Conservation (phyloP, 805 yeast genomes). For the Candida oleophila region DNA sequence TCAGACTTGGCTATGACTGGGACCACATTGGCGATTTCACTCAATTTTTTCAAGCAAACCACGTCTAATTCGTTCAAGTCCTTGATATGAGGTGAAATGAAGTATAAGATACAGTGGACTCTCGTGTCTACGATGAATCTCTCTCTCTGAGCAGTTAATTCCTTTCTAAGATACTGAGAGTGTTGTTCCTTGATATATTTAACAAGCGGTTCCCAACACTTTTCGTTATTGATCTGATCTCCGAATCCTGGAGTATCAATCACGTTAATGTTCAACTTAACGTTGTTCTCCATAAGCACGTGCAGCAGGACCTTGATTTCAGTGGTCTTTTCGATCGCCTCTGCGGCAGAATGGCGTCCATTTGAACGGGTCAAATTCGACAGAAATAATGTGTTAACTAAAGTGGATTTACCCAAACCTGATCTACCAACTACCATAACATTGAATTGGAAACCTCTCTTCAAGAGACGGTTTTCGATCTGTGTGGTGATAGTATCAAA, state of each 20-base stretch:
- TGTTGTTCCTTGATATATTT: slow-evolving; percentile 95
- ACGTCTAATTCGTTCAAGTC: slow-evolving; percentile 85
- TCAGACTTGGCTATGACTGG: slow-evolving; percentile 96
- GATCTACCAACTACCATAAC: slow-evolving; percentile 89
- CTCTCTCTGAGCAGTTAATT: slow-evolving; percentile 92
- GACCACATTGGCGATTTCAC: slow-evolving; percentile 89
- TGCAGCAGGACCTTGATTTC: slow-evolving; percentile 77
- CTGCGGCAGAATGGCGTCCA: slow-evolving; percentile 67
- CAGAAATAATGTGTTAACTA: slow-evolving; percentile 87
- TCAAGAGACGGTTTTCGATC: slow-evolving; percentile 87
- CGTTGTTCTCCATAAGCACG: slow-evolving; percentile 79
- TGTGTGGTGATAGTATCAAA: slow-evolving; percentile 95
- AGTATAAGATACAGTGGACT: slow-evolving; percentile 90
- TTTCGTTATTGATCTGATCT: slow-evolving; percentile 91
- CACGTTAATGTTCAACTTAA: slow-evolving; percentile 78
- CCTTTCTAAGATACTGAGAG: slow-evolving; percentile 85
- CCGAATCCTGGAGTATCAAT: slow-evolving; percentile 99
- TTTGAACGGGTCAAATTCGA: slow-evolving; percentile 71
- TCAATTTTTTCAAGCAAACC: slow-evolving; percentile 74
- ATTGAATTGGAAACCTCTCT: slow-evolving; percentile 92
- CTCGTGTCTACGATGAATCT: slow-evolving; percentile 79
- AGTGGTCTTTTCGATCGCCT: slow-evolving; percentile 81
- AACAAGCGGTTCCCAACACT: slow-evolving; percentile 95
- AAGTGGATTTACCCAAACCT: slow-evolving; percentile 92
- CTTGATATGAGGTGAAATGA: slow-evolving; percentile 83